Conservation (phyloP, 441 rosid species). For the Euphorbia celastroides region DNA sequence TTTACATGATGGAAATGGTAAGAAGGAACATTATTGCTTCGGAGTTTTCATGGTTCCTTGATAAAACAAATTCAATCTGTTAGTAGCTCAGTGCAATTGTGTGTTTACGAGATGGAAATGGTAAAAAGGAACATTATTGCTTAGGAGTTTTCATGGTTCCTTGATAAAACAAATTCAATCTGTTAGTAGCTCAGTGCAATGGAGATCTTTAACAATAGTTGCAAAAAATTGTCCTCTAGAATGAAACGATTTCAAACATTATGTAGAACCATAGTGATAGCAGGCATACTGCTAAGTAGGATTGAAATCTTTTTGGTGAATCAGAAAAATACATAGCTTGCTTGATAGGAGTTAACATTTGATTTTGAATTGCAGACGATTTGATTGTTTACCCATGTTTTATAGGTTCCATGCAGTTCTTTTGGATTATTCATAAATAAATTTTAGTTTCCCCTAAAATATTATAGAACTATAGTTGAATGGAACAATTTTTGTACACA, state of each 20-base stretch:
- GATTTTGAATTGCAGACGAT: constrained; percentile 53
- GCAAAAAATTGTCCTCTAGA: not conserved
- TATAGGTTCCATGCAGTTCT: not conserved
- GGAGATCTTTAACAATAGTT: not conserved
- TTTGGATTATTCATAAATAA: not conserved
- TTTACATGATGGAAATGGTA: too few relatives aligned
- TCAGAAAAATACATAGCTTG: not conserved
- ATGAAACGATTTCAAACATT: not conserved
- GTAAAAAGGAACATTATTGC: too few relatives aligned
- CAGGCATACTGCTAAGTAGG: constrained; percentile 1
- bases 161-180: not conserved
- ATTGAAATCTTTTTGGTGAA: constrained; percentile 10
- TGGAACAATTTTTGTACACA: constrained; percentile 27
- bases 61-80: not conserved
- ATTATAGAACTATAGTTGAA: not conserved
- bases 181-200: not conserved
- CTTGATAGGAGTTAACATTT: constrained; percentile 14
- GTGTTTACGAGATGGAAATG: too few relatives aligned
- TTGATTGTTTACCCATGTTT: constrained; percentile 75
- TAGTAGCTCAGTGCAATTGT: not conserved
- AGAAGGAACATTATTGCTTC: too few relatives aligned
- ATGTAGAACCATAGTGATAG: not conserved
- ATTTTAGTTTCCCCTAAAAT: constrained; percentile 6
- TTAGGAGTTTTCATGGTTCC: too few relatives aligned
- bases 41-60: too few relatives aligned